Evolutionary conservation across 345 rosid species (phyloP), one percentile per base, ranked within the genome.

Genomic region (Angophora floribunda): DNA sequence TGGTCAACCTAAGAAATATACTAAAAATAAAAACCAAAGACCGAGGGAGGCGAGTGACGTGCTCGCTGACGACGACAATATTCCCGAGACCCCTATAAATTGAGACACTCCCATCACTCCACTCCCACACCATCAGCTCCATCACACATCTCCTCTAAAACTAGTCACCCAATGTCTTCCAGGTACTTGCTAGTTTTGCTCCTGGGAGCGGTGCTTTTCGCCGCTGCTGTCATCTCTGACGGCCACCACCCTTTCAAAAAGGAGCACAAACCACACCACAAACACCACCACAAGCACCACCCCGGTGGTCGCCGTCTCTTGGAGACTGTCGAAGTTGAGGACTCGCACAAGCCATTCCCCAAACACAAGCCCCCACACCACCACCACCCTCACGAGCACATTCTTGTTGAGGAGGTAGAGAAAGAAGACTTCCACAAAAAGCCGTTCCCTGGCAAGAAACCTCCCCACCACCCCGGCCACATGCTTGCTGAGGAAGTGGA

Each of bases 281-380:
- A 87, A 41, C 90, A 87, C 78, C 89, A 78, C 14, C 87, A 88
- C 57, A 63, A 87, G 55, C 79, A n/a, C 87, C 82, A 50, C 85
- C 91, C 65, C 1, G 89, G 89, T 3, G 86, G 85, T 26, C 30
- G 87, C 88, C 87, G 65, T 55, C 87, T 88, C 52, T 63, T 88
- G 36, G 50, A 61, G 9, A 47, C 70, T 2, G 19, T 51, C 4
- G 75, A 88, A 89, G 26, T 26, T 5, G 78, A 70, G 30, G 70
- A 86, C 52, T 55, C 59, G 0, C 88, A 84, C 65, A 53, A 87
- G 70, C 92, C 89, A 51, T 87, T 80, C 30, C 89, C 88, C 49
- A 61, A 87, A 87, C 87, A 70, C 80, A 79, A 91, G 51, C 90
- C 91, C 32, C 88, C 87, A 6, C 49, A 79, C 52, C 86, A 89